These are phyloP conservation scores for Carnegiea gigantea DNA, from an alignment of 179 eudicot species.

Conservation along the genomic window DNA sequence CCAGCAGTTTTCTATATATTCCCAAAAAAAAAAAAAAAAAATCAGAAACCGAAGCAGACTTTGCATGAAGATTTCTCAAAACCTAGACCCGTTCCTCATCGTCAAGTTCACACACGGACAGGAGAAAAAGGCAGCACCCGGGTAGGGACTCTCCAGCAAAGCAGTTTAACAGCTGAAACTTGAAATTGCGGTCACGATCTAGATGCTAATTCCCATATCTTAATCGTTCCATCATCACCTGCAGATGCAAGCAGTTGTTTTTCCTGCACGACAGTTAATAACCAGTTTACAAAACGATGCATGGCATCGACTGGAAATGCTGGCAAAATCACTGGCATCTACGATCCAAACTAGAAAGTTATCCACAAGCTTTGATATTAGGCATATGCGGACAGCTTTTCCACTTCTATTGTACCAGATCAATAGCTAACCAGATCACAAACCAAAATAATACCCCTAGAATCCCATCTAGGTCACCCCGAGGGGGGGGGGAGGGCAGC, in stretches of 20 bases:
- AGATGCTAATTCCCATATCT: slow-evolving; percentile 50
- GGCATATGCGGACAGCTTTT: not conserved
- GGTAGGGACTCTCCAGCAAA: not conserved
- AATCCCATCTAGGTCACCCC: not conserved
- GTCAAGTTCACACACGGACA: not conserved
- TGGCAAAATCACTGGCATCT: not conserved
- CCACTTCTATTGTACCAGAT: not conserved
- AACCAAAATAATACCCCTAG: not conserved
- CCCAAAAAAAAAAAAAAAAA: no score
- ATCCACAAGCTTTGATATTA: not conserved
- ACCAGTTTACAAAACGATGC: not conserved
- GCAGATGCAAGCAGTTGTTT: slow-evolving; percentile 51
- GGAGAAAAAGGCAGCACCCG: not conserved
- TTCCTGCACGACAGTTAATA: slow-evolving; percentile 29
- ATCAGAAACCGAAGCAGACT: not conserved
- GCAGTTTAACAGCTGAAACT: not conserved
- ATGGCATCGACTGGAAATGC: not conserved
- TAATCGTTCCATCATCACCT: slow-evolving; percentile 58
- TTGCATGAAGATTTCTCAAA: not conserved
- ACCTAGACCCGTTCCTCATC: not conserved
- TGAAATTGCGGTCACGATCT: not conserved
- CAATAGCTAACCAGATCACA: not conserved
- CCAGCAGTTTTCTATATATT: not conserved
- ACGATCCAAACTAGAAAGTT: not conserved
- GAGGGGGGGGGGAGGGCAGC: not conserved